phyloP scores from a whole-genome alignment of 768 basidiomycete genomes.

The Mycena floridula region DNA sequence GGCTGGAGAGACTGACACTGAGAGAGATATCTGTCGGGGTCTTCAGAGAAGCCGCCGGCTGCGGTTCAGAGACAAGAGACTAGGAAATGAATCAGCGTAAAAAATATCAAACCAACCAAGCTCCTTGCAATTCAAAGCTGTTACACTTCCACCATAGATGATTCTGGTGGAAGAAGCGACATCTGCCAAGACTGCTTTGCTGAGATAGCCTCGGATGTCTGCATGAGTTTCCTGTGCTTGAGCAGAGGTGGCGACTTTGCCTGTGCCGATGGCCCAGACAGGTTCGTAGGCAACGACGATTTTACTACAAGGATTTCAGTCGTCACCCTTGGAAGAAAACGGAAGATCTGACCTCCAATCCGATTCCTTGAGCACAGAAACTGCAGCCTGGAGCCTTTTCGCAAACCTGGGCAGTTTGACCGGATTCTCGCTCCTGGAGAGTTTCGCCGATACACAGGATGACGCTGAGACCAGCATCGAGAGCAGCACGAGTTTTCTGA shows the following conservation, averaged over 20 bases:
- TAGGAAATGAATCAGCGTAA: not conserved
- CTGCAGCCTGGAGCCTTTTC: constrained; percentile 67
- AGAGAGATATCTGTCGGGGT: constrained; percentile 24
- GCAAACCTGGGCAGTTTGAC: constrained; percentile 73
- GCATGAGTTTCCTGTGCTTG: constrained; percentile 93
- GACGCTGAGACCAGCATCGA: constrained; percentile 70
- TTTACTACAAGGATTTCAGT: constrained; percentile 39
- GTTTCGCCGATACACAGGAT: constrained; percentile 98
- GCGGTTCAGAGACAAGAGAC: not conserved
- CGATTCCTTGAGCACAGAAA: constrained; percentile 48
- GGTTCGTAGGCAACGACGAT: constrained; percentile 96
- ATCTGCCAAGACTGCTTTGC: constrained; percentile 51
- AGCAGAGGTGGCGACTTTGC: constrained; percentile 86
- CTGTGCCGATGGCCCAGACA: constrained; percentile 98
- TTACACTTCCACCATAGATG: constrained; percentile 96
- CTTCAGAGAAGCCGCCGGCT: not conserved
- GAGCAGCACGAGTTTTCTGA: constrained; percentile 78
- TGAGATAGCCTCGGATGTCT: constrained; percentile 73
- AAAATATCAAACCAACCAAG: constrained; percentile 44
- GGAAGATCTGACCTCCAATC: constrained; percentile 92
- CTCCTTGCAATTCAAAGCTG: constrained; percentile 80
- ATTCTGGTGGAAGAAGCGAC: constrained; percentile 76
- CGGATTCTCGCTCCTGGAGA: constrained; percentile 77
- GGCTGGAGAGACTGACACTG: constrained; percentile 44
- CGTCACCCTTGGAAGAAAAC: too few species aligned